phyloP scores from a whole-genome alignment of 768 basidiomycete species.

The Boletellus ananiceps region DNA sequence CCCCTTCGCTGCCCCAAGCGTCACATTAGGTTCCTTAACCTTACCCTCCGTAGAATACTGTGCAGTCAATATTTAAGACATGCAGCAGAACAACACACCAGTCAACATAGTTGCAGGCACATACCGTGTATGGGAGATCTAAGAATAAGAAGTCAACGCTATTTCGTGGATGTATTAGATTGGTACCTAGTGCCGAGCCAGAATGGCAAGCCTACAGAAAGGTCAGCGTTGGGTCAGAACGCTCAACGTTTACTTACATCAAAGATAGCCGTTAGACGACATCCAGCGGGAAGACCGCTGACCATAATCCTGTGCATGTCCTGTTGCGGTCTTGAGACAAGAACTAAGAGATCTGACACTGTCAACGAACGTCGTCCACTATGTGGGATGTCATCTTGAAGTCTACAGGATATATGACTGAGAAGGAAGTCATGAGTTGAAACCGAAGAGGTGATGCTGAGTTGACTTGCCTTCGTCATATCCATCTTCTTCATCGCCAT shows the following conservation, averaged over 20 bases:
- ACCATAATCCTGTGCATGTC: constrained; percentile 79
- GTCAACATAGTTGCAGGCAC: constrained; percentile 10
- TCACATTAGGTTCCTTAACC: constrained; percentile 89
- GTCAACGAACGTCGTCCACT: constrained; percentile 75
- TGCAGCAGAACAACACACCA: not conserved
- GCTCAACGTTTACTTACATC: constrained; percentile 48
- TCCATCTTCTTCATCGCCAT: constrained; percentile 84
- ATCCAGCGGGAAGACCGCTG: constrained; percentile 73
- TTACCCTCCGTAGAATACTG: constrained; percentile 95
- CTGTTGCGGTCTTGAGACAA: constrained; percentile 31
- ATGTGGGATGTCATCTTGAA: constrained; percentile 66
- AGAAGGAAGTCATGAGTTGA: not conserved
- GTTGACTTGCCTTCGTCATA: constrained; percentile 61
- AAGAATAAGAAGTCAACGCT: not conserved
- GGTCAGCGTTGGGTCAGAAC: not conserved
- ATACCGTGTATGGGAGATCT: constrained; percentile 69
- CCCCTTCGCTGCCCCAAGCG: constrained; percentile 83
- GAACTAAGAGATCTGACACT: not conserved
- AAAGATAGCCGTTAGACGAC: constrained; percentile 81
- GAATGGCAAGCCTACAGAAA: constrained; percentile 73
- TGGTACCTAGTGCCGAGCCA: constrained; percentile 76
- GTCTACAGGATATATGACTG: constrained; percentile 87
- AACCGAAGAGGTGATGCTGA: constrained; percentile 4
- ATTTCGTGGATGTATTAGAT: not conserved
- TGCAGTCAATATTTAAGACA: not conserved